Evolutionary conservation across 1,284 basidiomycete genomes (phyloP), one percentile per base, ranked within the genome.

Genomic region (Mycosarcoma maydis): DNA sequence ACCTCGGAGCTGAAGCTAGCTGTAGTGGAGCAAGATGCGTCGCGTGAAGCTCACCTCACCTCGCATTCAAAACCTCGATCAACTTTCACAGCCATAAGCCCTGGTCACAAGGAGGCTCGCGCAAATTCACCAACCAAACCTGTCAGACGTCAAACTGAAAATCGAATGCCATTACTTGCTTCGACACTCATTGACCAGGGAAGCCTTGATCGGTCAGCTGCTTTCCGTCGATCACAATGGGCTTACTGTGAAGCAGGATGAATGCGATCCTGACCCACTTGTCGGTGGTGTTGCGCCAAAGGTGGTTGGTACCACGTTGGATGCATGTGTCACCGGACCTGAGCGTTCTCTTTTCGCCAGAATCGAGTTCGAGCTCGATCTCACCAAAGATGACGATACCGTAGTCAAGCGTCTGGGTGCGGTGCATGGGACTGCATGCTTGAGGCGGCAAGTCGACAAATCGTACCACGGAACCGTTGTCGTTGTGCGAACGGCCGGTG

Each of bases 361-460:
- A 36, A 32, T 67, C 57, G n/a, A 67, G 47, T 16, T 61, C 45
- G 23, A 59, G 47, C 30, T 67, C 64, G 6, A 67, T 46, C 26
- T 61, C 46, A 19, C 64, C 64, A 34, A 53, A 67, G 9, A 67
- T 39, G 20, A 67, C 64, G 16, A 67, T 61, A 13, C 64, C 64
- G 34, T 67, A 67, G 24, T 67, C 64, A 20, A 67, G 46, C n/a
- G 57, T 55, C 20, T 67, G 64, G 2, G 61, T 65, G 3, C 53
- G 41, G 27, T 65, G 61, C 61, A 65, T 58, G 1, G 55, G 55
- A 19, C 47, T 53, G 22, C n/a, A 19, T 2, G 19, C 33, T 23
- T 37, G 7, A 6, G 61, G 61, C 7, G 61, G 48, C 11, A 65
- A 9, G 22, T 65, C 61, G 44, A 65, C 61, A 17, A 65, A 52